Base-by-base conservation (phyloP, 306 rosid genomes). In the Begonia peltatifolia region DNA sequence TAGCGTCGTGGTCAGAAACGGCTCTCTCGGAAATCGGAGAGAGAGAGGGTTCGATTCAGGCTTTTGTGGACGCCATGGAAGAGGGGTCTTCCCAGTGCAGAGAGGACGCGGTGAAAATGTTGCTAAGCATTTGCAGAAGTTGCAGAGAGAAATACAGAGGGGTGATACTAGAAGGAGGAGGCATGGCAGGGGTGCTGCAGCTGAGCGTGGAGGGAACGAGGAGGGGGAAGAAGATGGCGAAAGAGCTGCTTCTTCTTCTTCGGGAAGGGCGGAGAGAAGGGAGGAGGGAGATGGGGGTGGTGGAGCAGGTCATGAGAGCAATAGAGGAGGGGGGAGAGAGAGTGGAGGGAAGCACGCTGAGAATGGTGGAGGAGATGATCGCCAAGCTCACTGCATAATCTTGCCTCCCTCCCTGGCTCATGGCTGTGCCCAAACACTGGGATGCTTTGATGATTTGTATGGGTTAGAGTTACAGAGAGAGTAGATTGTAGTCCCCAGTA, bases 121-220 rank as follows among this genome's bases (percentile, higher is more conserved):
- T 83, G 48, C 65, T 83, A 4, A 62, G 68, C 42, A 61, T 87
- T 63, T 83, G 93, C 62, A 74, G 71, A 57, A 83, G 84, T 42
- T 71, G 93, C 55, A 69, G 96, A 59, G 94, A 87, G 25, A 87
- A 62, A 42, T 87, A 80, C 66, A 67, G 89, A 69, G 94, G 64
- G 44, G 4, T 78, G 74, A 80, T 80, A 13, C 50, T 87, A 60
- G 68, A 74, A 61, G 89, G 80, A 50, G 95, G 95, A n/a, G 89
- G 74, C 17, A 78, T 87, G 84, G 94, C 89, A 0, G 87, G 94
- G 10, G 65, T 83, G 73, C 94, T 87, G 65, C 89, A 87, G 80
- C 62, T 87, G 65, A 80, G 79, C 0, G 76, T 78, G 59, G 94
- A 83, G 18, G 96, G 96, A 47, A 80, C 96, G 2, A 10, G 76